Evolutionary conservation across 345 rosid genomes (phyloP).

Genomic region (Lenwebbia sp.): DNA sequence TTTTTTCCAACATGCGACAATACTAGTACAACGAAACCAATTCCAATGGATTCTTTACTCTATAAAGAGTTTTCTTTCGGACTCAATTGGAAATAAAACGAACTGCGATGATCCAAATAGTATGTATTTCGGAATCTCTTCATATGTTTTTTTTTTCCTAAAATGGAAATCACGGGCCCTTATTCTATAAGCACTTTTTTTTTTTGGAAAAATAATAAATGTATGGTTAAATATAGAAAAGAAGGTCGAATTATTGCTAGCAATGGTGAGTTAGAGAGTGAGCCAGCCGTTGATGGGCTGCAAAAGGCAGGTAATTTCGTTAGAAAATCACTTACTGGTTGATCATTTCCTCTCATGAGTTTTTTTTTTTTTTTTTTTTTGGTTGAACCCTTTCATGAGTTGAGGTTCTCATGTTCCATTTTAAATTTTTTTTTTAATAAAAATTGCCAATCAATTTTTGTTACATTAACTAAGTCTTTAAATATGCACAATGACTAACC

Average conservation of each 20-base stretch:
- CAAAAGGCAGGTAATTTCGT: not conserved
- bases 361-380: not conserved
- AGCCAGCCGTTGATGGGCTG: not conserved
- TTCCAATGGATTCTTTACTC: not conserved
- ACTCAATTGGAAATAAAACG: not conserved
- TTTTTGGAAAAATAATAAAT: not conserved
- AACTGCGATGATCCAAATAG: not conserved
- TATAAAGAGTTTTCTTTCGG: not conserved
- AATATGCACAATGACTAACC: not conserved
- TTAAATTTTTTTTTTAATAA: fast-evolving
- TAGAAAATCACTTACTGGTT: not conserved
- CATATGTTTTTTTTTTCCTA: not conserved
- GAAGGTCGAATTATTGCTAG: not conserved
- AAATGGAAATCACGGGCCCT: not conserved
- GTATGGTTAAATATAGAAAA: not conserved
- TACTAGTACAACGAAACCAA: not conserved
- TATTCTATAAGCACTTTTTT: not conserved
- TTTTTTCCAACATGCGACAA: fast-evolving
- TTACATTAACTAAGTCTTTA: not conserved
- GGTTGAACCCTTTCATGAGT: not conserved
- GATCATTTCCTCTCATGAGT: not conserved
- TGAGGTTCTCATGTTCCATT: not conserved
- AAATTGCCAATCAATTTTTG: not conserved
- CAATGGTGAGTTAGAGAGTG: not conserved
- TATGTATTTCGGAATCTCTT: not conserved